phyloP scores from a whole-genome alignment of 164 flowering plant genomes.

The Piper longum region DNA sequence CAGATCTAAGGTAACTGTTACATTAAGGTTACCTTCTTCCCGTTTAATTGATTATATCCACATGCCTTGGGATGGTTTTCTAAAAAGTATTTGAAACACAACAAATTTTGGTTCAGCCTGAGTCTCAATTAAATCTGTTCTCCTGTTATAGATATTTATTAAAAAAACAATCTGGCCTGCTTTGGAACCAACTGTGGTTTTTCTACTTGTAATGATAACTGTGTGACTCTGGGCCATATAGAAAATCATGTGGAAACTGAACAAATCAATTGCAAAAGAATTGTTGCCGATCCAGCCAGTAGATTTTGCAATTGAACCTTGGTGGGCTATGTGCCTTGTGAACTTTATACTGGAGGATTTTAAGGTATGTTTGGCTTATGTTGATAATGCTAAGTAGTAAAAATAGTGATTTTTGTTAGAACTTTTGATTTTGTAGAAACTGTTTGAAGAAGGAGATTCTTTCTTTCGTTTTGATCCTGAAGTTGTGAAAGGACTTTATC shows the following conservation, averaged over 20 bases:
- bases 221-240: conserved; percentile 36
- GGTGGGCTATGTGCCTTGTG: conserved; percentile 99
- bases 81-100: no score
- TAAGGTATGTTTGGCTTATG: conserved; percentile 37
- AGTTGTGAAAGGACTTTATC: conserved; percentile 60
- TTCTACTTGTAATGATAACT: conserved; percentile 12
- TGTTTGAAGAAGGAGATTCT: conserved; percentile 91
- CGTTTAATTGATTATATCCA: not conserved
- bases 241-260: conserved; percentile 99
- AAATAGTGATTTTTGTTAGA: not conserved
- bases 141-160: no score
- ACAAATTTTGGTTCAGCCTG: no score
- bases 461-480: conserved; percentile 82
- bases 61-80: no score
- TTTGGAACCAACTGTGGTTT: not conserved
- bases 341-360: conserved; percentile 97
- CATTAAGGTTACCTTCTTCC: not conserved
- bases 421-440: conserved; percentile 41
- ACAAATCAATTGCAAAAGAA: conserved; percentile 97
- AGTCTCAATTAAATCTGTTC: no score
- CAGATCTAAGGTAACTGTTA: conserved; percentile 73
- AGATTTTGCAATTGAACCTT: conserved; percentile 80
- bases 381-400: not conserved
- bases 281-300: conserved; percentile 87
- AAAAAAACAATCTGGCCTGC: no score